Evolutionary conservation across 2,329 filamentous ascomycete species (phyloP).

Genomic region (Colletotrichum camelliae): DNA sequence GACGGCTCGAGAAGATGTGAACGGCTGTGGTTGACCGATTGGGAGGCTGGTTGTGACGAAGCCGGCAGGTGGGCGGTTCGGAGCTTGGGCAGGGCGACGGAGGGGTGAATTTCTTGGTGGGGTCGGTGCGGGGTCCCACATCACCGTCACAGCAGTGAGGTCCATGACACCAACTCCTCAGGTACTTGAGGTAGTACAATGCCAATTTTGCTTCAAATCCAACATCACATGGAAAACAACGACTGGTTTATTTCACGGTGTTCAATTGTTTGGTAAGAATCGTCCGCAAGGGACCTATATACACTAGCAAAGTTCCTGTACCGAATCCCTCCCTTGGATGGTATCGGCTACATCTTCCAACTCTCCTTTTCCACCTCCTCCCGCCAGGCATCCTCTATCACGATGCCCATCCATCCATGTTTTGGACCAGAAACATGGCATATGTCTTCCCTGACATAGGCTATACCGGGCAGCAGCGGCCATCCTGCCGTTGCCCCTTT

Average conservation of each 20-base stretch:
- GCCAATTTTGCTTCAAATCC: not conserved
- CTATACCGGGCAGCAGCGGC: not conserved
- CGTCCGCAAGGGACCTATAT: not conserved
- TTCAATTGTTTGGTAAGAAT: not conserved
- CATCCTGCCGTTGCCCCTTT: not conserved
- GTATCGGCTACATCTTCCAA: not conserved
- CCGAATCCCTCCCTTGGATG: not conserved
- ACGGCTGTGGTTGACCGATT: not conserved
- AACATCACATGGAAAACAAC: not conserved
- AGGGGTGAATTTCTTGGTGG: slow-evolving; percentile 22
- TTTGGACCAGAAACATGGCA: not conserved
- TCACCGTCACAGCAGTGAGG: not conserved
- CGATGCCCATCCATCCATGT: not conserved
- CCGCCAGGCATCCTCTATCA: not conserved
- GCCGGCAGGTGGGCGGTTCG: not conserved
- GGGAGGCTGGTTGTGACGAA: not conserved
- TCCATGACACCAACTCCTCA: not conserved
- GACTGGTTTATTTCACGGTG: not conserved
- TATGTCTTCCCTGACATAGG: not conserved
- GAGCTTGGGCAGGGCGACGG: not conserved
- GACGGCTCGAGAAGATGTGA: not conserved
- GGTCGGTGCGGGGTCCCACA: slow-evolving; percentile 6
- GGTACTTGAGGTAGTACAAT: not conserved
- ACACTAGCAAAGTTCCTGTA: not conserved
- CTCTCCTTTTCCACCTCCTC: not conserved